A percentile compares a stretch with the other conserved stretches of the same genome.
Evolutionary conservation across 805 yeast species (phyloP).

Genomic region (Wickerhamiella occidentalis): DNA sequence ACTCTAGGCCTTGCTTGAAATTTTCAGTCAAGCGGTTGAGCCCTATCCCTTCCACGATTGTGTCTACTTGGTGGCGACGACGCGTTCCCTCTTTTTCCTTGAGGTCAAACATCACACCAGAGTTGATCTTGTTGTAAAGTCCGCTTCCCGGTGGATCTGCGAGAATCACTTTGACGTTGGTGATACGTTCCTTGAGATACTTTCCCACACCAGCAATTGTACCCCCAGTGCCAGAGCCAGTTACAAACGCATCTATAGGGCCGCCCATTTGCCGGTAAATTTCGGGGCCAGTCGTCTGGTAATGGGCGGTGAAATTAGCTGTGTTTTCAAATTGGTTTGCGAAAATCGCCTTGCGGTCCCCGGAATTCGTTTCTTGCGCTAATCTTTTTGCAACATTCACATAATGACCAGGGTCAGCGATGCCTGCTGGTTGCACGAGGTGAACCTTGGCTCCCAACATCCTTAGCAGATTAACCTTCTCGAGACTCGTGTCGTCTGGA

Average conservation of each 20-base stretch:
- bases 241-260: conserved; percentile 58
- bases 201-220: conserved; percentile 86
- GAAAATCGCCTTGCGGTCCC: conserved; percentile 52
- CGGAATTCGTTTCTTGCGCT: conserved; percentile 38
- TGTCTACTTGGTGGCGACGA: conserved; percentile 92
- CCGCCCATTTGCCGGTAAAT: conserved; percentile 67
- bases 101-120: conserved; percentile 85
- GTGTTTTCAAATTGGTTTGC: conserved; percentile 95
- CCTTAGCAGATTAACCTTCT: conserved; percentile 58
- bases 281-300: conserved; percentile 80
- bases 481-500: conserved; percentile 86
- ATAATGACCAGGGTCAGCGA: conserved; percentile 86
- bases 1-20: conserved; percentile 55
- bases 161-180: conserved; percentile 38
- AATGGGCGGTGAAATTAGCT: conserved; percentile 79
- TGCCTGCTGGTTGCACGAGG: conserved; percentile 86
- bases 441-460: conserved; percentile 73
- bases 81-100: conserved; percentile 89
- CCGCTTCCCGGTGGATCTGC: conserved; percentile 98
- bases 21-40: conserved; percentile 76
- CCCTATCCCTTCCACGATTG: conserved; percentile 89
- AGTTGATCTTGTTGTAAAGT: conserved; percentile 66
- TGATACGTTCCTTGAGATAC: conserved; percentile 43
- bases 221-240: conserved; percentile 97
- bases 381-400: conserved; percentile 73